phyloP scores from a whole-genome alignment of 768 basidiomycete genomes.

The Saitozyma sp. region DNA sequence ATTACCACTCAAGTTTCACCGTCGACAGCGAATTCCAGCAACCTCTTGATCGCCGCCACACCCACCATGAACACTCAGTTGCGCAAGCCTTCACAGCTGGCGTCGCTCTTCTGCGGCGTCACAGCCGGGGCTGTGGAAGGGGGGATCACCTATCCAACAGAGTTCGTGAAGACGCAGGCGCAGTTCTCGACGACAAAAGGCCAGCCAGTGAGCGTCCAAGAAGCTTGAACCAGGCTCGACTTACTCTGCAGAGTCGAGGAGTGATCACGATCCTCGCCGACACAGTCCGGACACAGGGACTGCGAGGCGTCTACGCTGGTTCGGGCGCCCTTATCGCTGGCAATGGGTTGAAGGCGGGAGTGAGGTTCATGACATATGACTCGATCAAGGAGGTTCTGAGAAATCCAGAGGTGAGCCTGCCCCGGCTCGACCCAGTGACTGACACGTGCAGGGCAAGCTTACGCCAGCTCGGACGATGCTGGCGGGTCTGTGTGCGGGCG shows the following conservation, averaged over 20 bases:
- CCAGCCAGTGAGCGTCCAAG: conserved; percentile 1
- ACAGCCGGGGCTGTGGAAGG: conserved; percentile 27
- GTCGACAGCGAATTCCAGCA: too few species aligned
- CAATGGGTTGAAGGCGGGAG: conserved; percentile 86
- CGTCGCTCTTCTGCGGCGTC: conserved; percentile 22
- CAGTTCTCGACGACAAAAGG: conserved; percentile 69
- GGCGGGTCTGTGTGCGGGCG: conserved; percentile 64
- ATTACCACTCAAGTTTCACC: too few species aligned
- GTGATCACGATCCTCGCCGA: conserved; percentile 70
- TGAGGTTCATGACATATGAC: conserved; percentile 88
- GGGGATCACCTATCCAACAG: conserved; percentile 72
- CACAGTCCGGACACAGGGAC: conserved; percentile 69
- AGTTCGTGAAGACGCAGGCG: conserved; percentile 86
- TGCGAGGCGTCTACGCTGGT: conserved; percentile 82
- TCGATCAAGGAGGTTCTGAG: conserved; percentile 77
- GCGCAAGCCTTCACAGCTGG: conserved; percentile 18
- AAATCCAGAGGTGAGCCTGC: conserved; percentile 66
- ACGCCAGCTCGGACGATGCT: conserved; percentile 65
- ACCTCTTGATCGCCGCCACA: too few species aligned
- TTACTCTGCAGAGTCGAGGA: conserved; percentile 59
- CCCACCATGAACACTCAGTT: conserved; percentile 2
- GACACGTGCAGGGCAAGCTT: conserved; percentile 72
- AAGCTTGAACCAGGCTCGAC: not conserved
- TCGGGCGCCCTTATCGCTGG: conserved; percentile 81
- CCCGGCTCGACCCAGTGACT: not conserved